phyloP scores from a whole-genome alignment of 1,139 yeast genomes.

The Groenewaldozyma auringiensis region DNA sequence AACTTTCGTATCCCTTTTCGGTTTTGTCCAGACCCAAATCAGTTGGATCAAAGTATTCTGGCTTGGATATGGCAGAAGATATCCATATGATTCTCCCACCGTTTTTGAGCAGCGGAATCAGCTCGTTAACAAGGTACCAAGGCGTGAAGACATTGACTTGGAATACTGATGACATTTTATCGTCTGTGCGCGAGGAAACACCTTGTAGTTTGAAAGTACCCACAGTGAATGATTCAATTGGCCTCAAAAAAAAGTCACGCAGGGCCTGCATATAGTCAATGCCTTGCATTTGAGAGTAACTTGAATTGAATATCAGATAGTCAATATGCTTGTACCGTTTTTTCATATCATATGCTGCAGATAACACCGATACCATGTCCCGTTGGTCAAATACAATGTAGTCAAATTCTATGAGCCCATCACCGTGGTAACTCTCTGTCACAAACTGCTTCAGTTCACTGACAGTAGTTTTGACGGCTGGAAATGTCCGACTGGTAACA shows the following conservation, averaged over 20 bases:
- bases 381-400: conserved; percentile 80
- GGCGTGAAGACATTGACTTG: conserved; percentile 97
- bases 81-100: conserved; percentile 75
- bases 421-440: conserved; percentile 22
- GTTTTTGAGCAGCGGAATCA: conserved; percentile 43
- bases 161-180: conserved; percentile 75
- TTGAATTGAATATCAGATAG: conserved; percentile 78
- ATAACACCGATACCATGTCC: conserved; percentile 78
- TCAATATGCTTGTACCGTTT: conserved; percentile 61
- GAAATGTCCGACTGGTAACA: conserved; percentile 82
- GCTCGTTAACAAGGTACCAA: conserved; percentile 64
- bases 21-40: conserved; percentile 67
- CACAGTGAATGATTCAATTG: conserved; percentile 68
- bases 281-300: conserved; percentile 80
- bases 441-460: conserved; percentile 48
- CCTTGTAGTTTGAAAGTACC: conserved; percentile 74
- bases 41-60: conserved; percentile 58
- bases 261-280: conserved; percentile 77
- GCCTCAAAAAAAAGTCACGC: conserved; percentile 52
- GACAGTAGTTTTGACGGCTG: conserved; percentile 75
- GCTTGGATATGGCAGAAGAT: conserved; percentile 69
- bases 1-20: conserved; percentile 77
- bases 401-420: conserved; percentile 69
- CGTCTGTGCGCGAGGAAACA: conserved; percentile 64
- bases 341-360: conserved; percentile 63